Conservation (phyloP, 805 yeast genomes). For the Kazachstania psychrophila region DNA sequence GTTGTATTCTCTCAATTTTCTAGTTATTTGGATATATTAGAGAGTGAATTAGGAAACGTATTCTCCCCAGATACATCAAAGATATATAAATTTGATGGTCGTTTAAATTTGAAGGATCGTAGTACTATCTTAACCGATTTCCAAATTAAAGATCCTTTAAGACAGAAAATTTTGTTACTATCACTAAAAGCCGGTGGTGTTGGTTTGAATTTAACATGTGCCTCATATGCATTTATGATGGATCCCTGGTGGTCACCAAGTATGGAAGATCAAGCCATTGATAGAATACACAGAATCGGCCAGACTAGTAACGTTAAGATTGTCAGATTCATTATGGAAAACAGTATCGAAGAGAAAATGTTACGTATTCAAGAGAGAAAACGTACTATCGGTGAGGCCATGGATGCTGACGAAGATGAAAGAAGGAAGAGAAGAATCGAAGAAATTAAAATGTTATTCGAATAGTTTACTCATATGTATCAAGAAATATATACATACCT, state of each 20-base stretch:
- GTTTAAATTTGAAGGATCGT: slow-evolving; percentile 58
- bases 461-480: too few relatives aligned
- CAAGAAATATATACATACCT: too few relatives aligned
- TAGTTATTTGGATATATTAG: slow-evolving; percentile 66
- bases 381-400: slow-evolving; percentile 63
- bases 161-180: slow-evolving; percentile 46
- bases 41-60: slow-evolving; percentile 46
- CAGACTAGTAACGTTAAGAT: slow-evolving; percentile 67
- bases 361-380: slow-evolving; percentile 78
- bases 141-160: slow-evolving; percentile 24
- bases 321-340: slow-evolving; percentile 68
- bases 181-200: slow-evolving; percentile 93
- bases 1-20: slow-evolving; percentile 91
- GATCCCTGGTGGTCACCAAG: slow-evolving; percentile 98
- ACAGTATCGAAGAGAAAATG: slow-evolving; percentile 83
- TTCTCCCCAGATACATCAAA: slow-evolving; percentile 28
- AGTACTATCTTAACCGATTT: slow-evolving; percentile 52
- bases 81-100: slow-evolving; percentile 74
- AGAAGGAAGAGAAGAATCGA: slow-evolving; percentile 60
- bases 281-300: slow-evolving; percentile 85
- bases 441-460: slow-evolving; percentile 61
- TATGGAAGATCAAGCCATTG: slow-evolving; percentile 84
- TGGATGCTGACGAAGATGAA: slow-evolving; percentile 68
- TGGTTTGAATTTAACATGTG: slow-evolving; percentile 78
- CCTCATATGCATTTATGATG: slow-evolving; percentile 79